Evolutionary conservation across 129 eudicot genomes (phyloP).

Genomic region (Centella asiatica): DNA sequence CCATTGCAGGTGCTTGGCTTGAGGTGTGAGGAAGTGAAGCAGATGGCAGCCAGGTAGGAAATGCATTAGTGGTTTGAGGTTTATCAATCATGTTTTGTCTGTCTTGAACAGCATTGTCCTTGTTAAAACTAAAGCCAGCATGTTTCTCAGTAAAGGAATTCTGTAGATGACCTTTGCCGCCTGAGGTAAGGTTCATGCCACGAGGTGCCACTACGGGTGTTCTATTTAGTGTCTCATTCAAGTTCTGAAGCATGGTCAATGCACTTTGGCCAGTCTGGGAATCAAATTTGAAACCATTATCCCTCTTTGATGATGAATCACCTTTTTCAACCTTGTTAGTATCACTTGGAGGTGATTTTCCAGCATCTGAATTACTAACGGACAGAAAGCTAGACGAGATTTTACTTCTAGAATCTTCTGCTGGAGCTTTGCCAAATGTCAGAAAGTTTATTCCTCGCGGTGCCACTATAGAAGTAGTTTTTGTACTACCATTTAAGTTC

Average conservation of each 20-base stretch:
- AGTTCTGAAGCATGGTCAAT: background rate
- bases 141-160: background rate
- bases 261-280: conserved; percentile 9
- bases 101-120: background rate
- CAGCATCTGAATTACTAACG: conserved; percentile 15
- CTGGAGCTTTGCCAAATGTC: conserved; percentile 35
- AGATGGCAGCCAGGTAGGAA: background rate
- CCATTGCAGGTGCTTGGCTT: background rate
- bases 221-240: conserved; percentile 7
- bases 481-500: conserved; percentile 17
- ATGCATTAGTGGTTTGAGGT: conserved; percentile 5
- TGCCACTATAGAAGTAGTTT: conserved; percentile 16
- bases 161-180: conserved; percentile 1
- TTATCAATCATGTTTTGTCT: background rate
- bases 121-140: background rate
- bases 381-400: conserved; percentile 8
- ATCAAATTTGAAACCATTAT: conserved; percentile 1
- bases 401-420: conserved; percentile 10
- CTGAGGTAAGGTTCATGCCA: conserved; percentile 13
- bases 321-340: conserved; percentile 10
- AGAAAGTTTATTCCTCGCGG: conserved; percentile 60
- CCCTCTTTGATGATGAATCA: conserved; percentile 13
- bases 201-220: conserved; percentile 5
- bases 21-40: conserved; percentile 12
- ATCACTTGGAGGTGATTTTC: conserved; percentile 25